Evolutionary conservation across 2,329 filamentous ascomycete species (phyloP).

Genomic region (Scolecobasidium constrictum): DNA sequence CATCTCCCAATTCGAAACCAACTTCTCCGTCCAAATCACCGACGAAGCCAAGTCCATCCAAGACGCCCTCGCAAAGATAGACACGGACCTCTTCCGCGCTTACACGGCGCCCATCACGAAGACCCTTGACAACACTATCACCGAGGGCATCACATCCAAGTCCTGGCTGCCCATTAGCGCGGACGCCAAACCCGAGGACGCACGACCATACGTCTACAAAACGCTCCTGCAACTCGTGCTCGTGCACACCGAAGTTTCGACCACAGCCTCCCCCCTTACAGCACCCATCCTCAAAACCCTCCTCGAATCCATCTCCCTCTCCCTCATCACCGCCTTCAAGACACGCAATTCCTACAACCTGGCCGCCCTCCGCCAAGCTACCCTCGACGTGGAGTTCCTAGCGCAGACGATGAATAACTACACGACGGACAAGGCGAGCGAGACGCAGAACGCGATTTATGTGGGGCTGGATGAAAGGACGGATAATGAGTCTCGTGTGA

Average conservation of each 20-base stretch:
- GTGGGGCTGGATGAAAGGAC: constrained; percentile 81
- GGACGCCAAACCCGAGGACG: constrained; percentile 53
- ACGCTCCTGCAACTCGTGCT: constrained; percentile 76
- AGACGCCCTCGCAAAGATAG: constrained; percentile 83
- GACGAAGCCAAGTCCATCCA: constrained; percentile 88
- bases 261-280: constrained; percentile 58
- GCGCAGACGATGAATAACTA: constrained; percentile 88
- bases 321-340: constrained; percentile 74
- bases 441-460: constrained; percentile 84
- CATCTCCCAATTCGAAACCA: constrained; percentile 85
- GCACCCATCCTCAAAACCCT: constrained; percentile 75
- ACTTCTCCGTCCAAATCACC: constrained; percentile 87
- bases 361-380: constrained; percentile 86
- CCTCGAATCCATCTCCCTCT: constrained; percentile 67
- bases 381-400: constrained; percentile 92
- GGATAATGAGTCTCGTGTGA: constrained; percentile 70
- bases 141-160: constrained; percentile 57
- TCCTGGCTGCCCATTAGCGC: constrained; percentile 54
- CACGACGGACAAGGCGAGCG: constrained; percentile 69
- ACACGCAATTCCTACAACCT: constrained; percentile 57
- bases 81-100: constrained; percentile 79
- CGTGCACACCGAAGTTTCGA: constrained; percentile 64
- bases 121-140: constrained; percentile 57
- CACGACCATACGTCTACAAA: constrained; percentile 82
- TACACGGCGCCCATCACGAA: constrained; percentile 74